Conservation (phyloP, 2,329 filamentous ascomycete genomes). For the Lomentospora prolificans region DNA sequence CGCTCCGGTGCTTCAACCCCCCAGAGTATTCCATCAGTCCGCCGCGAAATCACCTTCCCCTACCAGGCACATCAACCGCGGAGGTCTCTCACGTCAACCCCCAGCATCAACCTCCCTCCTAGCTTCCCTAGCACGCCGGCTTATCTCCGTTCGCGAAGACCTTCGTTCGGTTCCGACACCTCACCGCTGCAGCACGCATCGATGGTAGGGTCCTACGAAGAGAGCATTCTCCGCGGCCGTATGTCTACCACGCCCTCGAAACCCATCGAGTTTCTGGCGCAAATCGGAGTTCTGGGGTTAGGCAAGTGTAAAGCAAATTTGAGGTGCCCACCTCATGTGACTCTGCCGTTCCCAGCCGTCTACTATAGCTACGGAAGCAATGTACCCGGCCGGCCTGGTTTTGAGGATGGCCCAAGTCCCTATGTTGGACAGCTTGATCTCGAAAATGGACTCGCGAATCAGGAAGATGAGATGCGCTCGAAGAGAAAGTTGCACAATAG, state of each 20-base stretch:
- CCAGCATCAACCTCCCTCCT: slow-evolving; percentile 17
- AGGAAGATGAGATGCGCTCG: slow-evolving; percentile 35
- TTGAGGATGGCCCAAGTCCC: slow-evolving; percentile 82
- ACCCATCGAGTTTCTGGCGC: slow-evolving; percentile 83
- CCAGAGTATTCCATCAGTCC: slow-evolving; percentile 6
- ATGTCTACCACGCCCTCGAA: slow-evolving; percentile 96
- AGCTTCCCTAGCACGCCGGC: slow-evolving; percentile 39
- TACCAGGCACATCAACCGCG: slow-evolving; percentile 74
- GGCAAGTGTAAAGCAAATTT: slow-evolving; percentile 81
- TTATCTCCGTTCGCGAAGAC: slow-evolving; percentile 46
- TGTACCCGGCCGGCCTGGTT: slow-evolving; percentile 46
- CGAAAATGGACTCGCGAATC: slow-evolving; percentile 62
- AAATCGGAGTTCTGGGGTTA: slow-evolving; percentile 86
- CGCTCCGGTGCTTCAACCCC: neutral
- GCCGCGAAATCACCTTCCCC: slow-evolving; percentile 28
- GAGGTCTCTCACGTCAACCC: slow-evolving; percentile 54
- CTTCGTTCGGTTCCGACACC: slow-evolving; percentile 63
- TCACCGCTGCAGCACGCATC: slow-evolving; percentile 80
- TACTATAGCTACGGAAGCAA: slow-evolving; percentile 86
- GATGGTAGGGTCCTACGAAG: slow-evolving; percentile 96
- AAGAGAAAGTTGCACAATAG: slow-evolving; percentile 39
- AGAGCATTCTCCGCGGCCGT: slow-evolving; percentile 85
- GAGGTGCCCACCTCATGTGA: slow-evolving; percentile 81
- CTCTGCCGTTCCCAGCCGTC: slow-evolving; percentile 82
- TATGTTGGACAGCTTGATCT: slow-evolving; percentile 92